Conservation (phyloP, 345 rosid species). For the Aegle marmelos region DNA sequence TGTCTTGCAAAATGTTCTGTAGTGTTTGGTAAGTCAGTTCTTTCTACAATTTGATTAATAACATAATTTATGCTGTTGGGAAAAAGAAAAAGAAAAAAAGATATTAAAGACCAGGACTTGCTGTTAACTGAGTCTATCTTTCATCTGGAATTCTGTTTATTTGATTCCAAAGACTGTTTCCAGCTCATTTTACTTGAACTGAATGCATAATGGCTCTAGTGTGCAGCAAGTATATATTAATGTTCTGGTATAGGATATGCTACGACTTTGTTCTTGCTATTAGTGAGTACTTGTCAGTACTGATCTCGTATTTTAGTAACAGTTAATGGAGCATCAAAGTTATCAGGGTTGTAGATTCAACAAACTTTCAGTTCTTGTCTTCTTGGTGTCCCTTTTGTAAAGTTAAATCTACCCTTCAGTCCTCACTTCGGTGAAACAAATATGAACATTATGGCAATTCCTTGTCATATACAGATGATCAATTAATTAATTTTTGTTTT, state of each 20-base stretch:
- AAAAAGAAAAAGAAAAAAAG: not conserved
- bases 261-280: not conserved
- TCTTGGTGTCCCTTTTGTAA: not conserved
- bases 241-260: not conserved
- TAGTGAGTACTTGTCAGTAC: not conserved
- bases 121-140: not conserved
- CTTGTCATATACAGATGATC: not conserved
- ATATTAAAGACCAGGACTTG: not conserved
- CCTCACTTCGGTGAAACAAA: not conserved
- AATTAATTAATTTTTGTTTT: too few relatives aligned
- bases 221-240: not conserved
- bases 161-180: not conserved
- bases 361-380: not conserved
- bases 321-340: not conserved
- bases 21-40: not conserved
- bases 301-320: not conserved
- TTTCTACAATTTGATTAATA: not conserved
- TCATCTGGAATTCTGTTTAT: not conserved
- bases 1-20: not conserved
- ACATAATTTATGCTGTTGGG: too few relatives aligned
- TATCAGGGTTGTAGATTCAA: not conserved
- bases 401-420: not conserved
- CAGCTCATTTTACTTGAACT: not conserved
- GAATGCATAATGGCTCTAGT: not conserved
- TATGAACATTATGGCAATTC: not conserved